phyloP scores from a whole-genome alignment of 306 rosid species.

The Parietaria judaica region DNA sequence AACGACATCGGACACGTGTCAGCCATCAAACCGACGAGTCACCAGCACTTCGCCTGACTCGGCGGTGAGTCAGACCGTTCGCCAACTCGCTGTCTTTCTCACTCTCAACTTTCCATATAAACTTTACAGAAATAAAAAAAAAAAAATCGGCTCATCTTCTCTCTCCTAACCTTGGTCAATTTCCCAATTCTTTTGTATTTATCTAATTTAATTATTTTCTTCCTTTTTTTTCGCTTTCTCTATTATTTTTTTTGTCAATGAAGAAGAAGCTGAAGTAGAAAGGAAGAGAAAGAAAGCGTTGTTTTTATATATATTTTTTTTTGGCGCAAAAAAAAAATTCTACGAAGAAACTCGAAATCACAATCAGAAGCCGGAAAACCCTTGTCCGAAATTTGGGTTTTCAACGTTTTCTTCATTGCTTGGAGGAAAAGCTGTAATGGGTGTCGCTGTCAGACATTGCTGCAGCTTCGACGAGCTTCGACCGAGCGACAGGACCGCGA shows the following conservation, averaged over 20 bases:
- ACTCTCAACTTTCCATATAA: neutral
- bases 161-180: conserved; percentile 1
- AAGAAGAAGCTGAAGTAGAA: conserved; percentile 17
- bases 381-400: too few relatives aligned
- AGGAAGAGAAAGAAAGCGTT: conserved; percentile 1
- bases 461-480: neutral
- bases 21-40: conserved; percentile 3
- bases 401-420: neutral
- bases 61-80: neutral
- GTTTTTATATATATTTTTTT: neutral
- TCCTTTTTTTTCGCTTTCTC: neutral
- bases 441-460: neutral
- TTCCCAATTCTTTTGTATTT: conserved; percentile 7
- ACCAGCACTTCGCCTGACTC: neutral
- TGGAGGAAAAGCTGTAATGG: neutral
- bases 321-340: neutral
- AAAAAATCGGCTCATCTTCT: neutral
- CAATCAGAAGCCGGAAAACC: neutral
- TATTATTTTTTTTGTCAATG: conserved; percentile 35
- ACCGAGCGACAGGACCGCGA: neutral
- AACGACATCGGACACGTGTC: conserved; percentile 13
- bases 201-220: neutral
- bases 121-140: neutral
- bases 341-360: neutral
- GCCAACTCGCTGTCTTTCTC: neutral